Conservation (phyloP, 805 yeast species). For the Candida koratica region DNA sequence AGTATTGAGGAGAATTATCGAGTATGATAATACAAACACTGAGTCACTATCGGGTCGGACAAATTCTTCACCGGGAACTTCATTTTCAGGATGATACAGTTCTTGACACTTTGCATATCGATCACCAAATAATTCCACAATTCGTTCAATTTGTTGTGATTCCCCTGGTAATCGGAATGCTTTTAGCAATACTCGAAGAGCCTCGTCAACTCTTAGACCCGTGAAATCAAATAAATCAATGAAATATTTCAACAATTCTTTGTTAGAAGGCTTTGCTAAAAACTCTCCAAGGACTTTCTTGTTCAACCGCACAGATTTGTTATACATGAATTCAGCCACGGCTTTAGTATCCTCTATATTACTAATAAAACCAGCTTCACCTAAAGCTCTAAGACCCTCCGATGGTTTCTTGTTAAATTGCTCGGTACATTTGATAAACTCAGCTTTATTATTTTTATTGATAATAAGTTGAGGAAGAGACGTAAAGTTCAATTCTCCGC, state of each 20-base stretch:
- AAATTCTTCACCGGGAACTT: conserved; percentile 29
- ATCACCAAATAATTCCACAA: conserved; percentile 81
- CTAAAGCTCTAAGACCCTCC: conserved; percentile 63
- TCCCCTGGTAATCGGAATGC: conserved; percentile 95
- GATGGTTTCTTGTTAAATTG: conserved; percentile 76
- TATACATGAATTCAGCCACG: conserved; percentile 72
- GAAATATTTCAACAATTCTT: conserved; percentile 57
- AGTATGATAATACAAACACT: conserved; percentile 83
- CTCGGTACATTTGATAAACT: conserved; percentile 72
- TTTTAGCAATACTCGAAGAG: conserved; percentile 74
- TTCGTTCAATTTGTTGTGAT: conserved; percentile 91
- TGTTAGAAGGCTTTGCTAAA: conserved; percentile 71
- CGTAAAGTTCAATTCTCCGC: conserved; percentile 9
- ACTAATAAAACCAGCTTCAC: conserved; percentile 61
- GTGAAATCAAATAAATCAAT: conserved; percentile 70
- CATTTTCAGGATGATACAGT: conserved; percentile 9
- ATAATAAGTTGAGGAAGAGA: conserved; percentile 31
- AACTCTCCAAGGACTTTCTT: conserved; percentile 85
- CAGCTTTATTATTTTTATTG: conserved; percentile 57
- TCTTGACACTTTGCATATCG: conserved; percentile 68
- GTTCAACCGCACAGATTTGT: conserved; percentile 76
- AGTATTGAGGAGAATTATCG: conserved; percentile 91
- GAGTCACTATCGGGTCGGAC: conserved; percentile 80
- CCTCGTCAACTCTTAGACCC: conserved; percentile 86
- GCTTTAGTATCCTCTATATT: conserved; percentile 47